Conservation (phyloP, 2,329 filamentous ascomycete genomes). For the Alternaria sp. region DNA sequence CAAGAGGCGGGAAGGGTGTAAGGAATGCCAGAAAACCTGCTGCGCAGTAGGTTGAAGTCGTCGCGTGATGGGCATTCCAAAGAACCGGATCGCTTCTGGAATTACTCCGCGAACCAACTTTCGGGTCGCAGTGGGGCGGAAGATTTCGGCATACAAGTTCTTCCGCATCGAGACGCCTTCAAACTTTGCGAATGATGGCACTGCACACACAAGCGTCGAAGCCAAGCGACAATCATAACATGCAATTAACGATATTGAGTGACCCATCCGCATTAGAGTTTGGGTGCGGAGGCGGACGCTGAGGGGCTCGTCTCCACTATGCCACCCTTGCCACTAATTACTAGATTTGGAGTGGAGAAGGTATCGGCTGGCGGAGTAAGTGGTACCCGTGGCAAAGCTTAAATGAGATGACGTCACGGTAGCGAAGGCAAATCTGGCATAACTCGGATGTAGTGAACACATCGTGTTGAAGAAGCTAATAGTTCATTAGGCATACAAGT, state of each 20-base stretch:
- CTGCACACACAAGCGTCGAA: neutral
- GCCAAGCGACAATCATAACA: neutral
- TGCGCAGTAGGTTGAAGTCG: neutral
- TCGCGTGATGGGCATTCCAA: slow-evolving; percentile 1
- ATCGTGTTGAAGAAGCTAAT: neutral
- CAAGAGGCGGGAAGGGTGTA: too few relatives aligned
- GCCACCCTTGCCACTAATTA: slow-evolving; percentile 1
- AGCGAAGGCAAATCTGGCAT: neutral
- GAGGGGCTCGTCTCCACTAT: neutral
- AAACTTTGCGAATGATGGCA: neutral
- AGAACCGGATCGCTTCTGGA: slow-evolving; percentile 2
- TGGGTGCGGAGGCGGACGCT: slow-evolving; percentile 7
- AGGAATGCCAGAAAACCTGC: too few relatives aligned
- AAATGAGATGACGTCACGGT: neutral
- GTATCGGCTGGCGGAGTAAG: slow-evolving; percentile 1
- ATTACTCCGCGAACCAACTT: neutral
- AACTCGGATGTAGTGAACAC: neutral
- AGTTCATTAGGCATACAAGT: neutral
- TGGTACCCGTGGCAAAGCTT: neutral
- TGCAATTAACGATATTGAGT: slow-evolving; percentile 3
- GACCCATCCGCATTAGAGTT: slow-evolving; percentile 6
- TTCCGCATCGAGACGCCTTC: slow-evolving; percentile 12
- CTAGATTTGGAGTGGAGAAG: slow-evolving; percentile 1
- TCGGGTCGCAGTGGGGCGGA: slow-evolving; percentile 3
- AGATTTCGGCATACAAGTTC: slow-evolving; percentile 9